phyloP scores from a whole-genome alignment of 345 rosid genomes.

The Ceriops tagal region DNA sequence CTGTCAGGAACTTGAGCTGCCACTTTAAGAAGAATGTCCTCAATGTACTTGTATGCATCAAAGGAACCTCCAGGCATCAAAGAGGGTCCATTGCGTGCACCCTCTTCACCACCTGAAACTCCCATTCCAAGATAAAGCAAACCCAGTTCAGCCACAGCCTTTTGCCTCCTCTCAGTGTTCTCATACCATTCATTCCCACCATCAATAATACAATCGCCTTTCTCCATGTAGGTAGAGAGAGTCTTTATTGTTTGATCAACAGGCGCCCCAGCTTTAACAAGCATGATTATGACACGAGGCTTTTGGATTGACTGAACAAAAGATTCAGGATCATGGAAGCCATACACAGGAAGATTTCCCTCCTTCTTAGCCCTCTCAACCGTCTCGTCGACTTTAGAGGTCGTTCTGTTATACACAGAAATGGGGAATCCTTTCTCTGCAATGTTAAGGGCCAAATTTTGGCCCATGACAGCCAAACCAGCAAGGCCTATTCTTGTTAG shows the following conservation, averaged over 20 bases:
- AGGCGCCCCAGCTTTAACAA: slow-evolving; percentile 92
- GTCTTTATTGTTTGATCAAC: slow-evolving; percentile 90
- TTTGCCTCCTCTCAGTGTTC: slow-evolving; percentile 90
- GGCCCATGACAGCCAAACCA: slow-evolving; percentile 98
- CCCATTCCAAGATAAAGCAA: slow-evolving; percentile 96
- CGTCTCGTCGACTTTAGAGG: slow-evolving; percentile 87
- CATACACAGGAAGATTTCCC: slow-evolving; percentile 74
- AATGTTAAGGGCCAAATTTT: slow-evolving; percentile 87
- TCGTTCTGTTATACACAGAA: slow-evolving; percentile 87
- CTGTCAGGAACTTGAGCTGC: slow-evolving; percentile 93
- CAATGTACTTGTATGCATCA: slow-evolving; percentile 77
- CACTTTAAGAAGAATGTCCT: slow-evolving; percentile 88
- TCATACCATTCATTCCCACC: slow-evolving; percentile 99
- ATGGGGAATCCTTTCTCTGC: slow-evolving; percentile 96
- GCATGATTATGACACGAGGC: slow-evolving; percentile 92
- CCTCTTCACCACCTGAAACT: slow-evolving; percentile 97
- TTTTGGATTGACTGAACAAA: slow-evolving; percentile 79
- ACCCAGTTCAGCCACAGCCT: slow-evolving; percentile 61
- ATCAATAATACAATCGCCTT: slow-evolving; percentile 92
- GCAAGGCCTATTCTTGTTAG: slow-evolving; percentile 87
- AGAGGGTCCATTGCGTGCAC: slow-evolving; percentile 88
- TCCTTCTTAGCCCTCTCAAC: slow-evolving; percentile 82
- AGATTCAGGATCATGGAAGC: slow-evolving; percentile 82
- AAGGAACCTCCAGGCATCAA: slow-evolving; percentile 96
- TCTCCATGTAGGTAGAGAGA: slow-evolving; percentile 75